Evolutionary conservation across 2,329 filamentous ascomycete species (phyloP).

Genomic region (Neonectria coccinea): DNA sequence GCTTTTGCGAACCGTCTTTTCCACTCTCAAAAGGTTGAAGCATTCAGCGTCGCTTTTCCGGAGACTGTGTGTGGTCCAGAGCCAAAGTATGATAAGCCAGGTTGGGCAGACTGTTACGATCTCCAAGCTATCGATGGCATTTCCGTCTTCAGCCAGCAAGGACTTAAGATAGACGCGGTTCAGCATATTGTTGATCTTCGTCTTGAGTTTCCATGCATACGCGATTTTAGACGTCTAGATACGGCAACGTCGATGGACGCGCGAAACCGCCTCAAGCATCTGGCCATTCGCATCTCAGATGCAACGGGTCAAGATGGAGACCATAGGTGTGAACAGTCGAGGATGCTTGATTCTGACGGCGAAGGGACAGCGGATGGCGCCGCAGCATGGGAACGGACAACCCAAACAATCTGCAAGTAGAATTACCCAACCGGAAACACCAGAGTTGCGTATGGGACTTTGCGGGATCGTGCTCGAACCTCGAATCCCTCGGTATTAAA

Average conservation of each 20-base stretch:
- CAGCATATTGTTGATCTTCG: not conserved
- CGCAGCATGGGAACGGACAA: not conserved
- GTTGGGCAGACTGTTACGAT: not conserved
- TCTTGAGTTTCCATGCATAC: slow-evolving; percentile 1
- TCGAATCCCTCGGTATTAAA: slow-evolving; percentile 6
- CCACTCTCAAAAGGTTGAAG: not conserved
- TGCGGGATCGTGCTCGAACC: slow-evolving; percentile 9
- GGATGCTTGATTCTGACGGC: not conserved
- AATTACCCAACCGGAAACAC: slow-evolving; percentile 6
- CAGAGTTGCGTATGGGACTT: slow-evolving; percentile 8
- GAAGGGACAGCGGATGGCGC: not conserved
- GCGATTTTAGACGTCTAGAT: not conserved
- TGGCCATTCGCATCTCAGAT: slow-evolving; percentile 3
- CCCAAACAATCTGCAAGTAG: slow-evolving; percentile 4
- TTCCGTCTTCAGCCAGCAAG: not conserved
- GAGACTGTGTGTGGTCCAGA: too few species aligned
- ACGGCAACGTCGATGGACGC: not conserved
- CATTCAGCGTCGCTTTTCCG: not conserved
- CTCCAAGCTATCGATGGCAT: not conserved
- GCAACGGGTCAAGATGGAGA: not conserved
- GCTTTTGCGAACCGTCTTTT: not conserved
- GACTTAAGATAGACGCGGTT: not conserved
- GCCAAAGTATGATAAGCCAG: not conserved
- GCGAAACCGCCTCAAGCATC: not conserved
- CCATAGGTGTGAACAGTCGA: not conserved